phyloP scores from a whole-genome alignment of 208 protist genomes.

The Blastocrithidia nonstop region DNA sequence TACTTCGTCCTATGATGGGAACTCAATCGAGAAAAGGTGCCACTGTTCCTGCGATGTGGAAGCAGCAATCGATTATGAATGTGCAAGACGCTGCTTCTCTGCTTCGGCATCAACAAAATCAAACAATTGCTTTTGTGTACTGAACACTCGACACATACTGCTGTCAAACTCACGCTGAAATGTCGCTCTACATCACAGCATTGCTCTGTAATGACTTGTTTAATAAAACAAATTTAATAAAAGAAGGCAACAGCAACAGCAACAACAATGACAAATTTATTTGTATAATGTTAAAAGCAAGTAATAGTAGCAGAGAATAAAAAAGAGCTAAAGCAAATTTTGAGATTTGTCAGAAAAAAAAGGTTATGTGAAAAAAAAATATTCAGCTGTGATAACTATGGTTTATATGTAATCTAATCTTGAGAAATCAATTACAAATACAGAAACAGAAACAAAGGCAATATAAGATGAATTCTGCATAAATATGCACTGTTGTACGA shows the following conservation, averaged over 20 bases:
- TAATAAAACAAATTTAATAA: too few species aligned
- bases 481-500: not conserved
- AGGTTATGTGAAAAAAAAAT: conserved; percentile 3
- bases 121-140: conserved; percentile 60
- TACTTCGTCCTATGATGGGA: conserved; percentile 44
- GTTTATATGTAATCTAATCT: too few species aligned
- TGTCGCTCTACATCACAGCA: conserved; percentile 68
- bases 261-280: too few species aligned
- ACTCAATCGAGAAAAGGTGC: conserved; percentile 71
- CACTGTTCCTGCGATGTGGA: conserved; percentile 8
- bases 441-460: too few species aligned
- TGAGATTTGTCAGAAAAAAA: conserved; percentile 1
- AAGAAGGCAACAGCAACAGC: too few species aligned
- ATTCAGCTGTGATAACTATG: too few species aligned
- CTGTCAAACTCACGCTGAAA: conserved; percentile 39
- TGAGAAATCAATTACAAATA: too few species aligned
- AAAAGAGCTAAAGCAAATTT: not conserved
- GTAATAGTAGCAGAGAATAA: not conserved
- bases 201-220: too few species aligned
- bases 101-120: conserved; percentile 37
- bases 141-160: conserved; percentile 33
- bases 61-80: too few species aligned
- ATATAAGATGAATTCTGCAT: too few species aligned
- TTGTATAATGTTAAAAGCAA: too few species aligned
- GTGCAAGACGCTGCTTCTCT: too few species aligned